Base-by-base conservation (phyloP, 768 basidiomycete genomes). In the Tremella fuciformis region DNA sequence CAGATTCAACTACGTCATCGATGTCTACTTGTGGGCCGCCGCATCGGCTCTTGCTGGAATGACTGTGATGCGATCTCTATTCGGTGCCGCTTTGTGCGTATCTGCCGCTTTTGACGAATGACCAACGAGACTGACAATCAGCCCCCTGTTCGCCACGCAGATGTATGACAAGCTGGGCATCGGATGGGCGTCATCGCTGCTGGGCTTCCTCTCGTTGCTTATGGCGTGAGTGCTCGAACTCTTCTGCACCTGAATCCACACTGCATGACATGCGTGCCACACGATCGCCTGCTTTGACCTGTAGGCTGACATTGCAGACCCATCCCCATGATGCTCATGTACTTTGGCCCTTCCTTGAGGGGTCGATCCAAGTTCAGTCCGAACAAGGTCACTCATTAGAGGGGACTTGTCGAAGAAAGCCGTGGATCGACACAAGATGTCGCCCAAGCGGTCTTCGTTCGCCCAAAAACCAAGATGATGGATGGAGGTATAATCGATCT, bases 41-140 rank as follows among this genome's bases (percentile, higher is more conserved):
- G 79, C 79, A 25, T 75, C 75, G 15, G 79, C 79, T n/a, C 63
- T 80, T 3, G 76, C 79, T 0, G 71, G 75, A 3, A 72, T 67
- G 53, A 66, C 76, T 22, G 72, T 77, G 54, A 53, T 62, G 13
- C 69, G 76, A 62, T 74, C 71, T 1, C 15, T 66, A 2, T 75
- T 75, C 46, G 76, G 76, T 47, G 73, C 73, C 18, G 75, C 53
- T 13, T 72, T 73, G 42, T 46, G 42, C 6, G 42, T 46, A 18
- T 18, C 42, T 46, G n/a, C 6, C 15, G 6, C 42, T 55, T 71
- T 21, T 50, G 53, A 40, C 18, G 1, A 34, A 59, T 8, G 15
- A 24, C 46, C 48, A 8, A 18, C 29, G 39, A 48, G 46, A 15
- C 42, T 46, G 42, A 46, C 15, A 4, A 8, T 6, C 42, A 46